phyloP scores from a whole-genome alignment of 2,329 filamentous ascomycete genomes.

The Fusarium euwallaceae region DNA sequence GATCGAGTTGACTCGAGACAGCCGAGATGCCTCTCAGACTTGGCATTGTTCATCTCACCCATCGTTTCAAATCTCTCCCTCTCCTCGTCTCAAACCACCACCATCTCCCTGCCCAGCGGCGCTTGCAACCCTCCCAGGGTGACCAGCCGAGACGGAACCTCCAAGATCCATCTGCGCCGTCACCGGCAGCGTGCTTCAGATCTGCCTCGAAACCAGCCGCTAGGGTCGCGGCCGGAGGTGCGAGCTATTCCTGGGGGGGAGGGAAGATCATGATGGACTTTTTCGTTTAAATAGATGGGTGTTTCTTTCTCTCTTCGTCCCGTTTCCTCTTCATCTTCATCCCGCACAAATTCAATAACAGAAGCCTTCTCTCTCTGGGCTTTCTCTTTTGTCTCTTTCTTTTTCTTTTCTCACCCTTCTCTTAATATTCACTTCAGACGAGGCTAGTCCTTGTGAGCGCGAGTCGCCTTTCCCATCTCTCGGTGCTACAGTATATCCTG shows the following conservation, averaged over 20 bases:
- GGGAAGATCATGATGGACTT: constrained; percentile 1
- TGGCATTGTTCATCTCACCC: constrained; percentile 24
- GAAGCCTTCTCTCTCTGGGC: constrained; percentile 44
- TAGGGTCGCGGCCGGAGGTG: constrained; percentile 11
- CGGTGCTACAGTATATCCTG: constrained; percentile 10
- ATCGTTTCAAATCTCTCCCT: constrained; percentile 30
- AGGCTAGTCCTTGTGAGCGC: constrained; percentile 51
- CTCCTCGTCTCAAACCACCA: constrained; percentile 29
- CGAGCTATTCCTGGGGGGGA: not conserved
- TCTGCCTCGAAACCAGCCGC: constrained; percentile 38
- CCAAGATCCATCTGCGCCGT: constrained; percentile 33
- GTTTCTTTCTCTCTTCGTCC: constrained; percentile 45
- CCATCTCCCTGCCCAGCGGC: not conserved
- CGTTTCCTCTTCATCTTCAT: constrained; percentile 35
- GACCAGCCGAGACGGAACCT: constrained; percentile 40
- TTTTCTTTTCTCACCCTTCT: constrained; percentile 44
- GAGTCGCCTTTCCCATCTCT: constrained; percentile 42
- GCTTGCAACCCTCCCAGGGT: constrained; percentile 10
- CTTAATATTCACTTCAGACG: constrained; percentile 42
- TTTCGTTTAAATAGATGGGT: constrained; percentile 58
- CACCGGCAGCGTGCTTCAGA: constrained; percentile 42
- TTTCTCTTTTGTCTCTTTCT: constrained; percentile 46
- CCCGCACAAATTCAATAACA: constrained; percentile 36
- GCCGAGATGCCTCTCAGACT: not conserved
- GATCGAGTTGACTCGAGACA: not conserved